These are phyloP conservation scores for Globisporangium orthogonon DNA, from an alignment of 352 stramenopile species.

Conservation along the genomic window DNA sequence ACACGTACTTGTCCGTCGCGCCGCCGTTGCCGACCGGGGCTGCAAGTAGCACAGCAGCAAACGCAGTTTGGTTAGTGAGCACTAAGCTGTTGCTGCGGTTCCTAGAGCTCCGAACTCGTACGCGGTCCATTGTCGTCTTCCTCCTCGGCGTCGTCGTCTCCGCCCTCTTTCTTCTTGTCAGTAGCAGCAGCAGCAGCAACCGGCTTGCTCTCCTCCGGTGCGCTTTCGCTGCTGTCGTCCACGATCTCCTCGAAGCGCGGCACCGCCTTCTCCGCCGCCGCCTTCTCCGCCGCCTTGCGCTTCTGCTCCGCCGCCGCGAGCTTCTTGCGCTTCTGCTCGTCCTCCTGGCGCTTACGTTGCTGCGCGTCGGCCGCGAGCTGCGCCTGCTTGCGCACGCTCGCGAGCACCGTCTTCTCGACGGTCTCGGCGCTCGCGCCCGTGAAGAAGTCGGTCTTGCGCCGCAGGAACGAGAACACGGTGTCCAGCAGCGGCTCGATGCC, in stretches of 20 bases:
- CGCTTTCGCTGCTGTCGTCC: conserved; percentile 22
- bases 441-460: conserved; percentile 99
- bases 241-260: conserved; percentile 82
- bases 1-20: conserved; percentile 93
- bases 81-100: not conserved
- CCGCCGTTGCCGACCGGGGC: conserved; percentile 90
- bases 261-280: conserved; percentile 16
- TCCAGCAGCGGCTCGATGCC: conserved; percentile 98
- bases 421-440: conserved; percentile 75
- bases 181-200: conserved; percentile 15
- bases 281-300: conserved; percentile 27
- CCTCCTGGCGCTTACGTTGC: conserved; percentile 64
- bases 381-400: conserved; percentile 91
- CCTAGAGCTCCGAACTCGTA: conserved; percentile 18
- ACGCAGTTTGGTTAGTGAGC: not conserved
- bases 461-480: conserved; percentile 97
- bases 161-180: conserved; percentile 11
- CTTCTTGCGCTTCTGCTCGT: conserved; percentile 77
- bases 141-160: conserved; percentile 37
- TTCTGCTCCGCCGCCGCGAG: conserved; percentile 47
- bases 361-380: conserved; percentile 79
- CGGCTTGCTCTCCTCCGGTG: conserved; percentile 6
- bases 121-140: conserved; percentile 60
- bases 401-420: conserved; percentile 83
- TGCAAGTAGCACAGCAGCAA: conserved; percentile 17